Conservation (phyloP, 331 rosid species). For the Phaseolus coccineus region DNA sequence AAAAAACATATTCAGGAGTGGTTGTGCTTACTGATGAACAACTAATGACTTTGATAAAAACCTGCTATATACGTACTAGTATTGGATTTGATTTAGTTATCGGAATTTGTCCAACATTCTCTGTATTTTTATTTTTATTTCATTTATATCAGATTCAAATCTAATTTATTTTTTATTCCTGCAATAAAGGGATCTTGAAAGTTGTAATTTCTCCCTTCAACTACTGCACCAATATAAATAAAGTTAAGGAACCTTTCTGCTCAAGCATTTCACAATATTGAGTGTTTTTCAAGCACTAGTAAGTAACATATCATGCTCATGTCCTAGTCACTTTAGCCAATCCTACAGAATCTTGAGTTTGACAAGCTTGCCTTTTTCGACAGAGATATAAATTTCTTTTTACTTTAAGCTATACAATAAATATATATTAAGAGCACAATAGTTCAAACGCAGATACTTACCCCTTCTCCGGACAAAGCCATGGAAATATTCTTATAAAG, state of each 20-base stretch:
- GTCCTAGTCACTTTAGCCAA: constrained; percentile 26
- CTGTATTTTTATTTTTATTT: too few species aligned
- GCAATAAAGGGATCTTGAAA: too few species aligned
- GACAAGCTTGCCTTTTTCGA: constrained; percentile 14
- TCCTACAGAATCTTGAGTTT: constrained; percentile 6
- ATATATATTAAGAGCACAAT: constrained; percentile 34
- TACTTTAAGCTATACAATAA: constrained; percentile 5
- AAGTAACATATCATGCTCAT: constrained; percentile 13
- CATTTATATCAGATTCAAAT: too few species aligned
- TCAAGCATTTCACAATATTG: too few species aligned
- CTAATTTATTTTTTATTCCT: too few species aligned
- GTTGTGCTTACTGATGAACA: constrained; percentile 16
- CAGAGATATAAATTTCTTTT: constrained; percentile 8
- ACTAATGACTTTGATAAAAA: constrained; percentile 18
- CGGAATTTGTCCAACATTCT: too few species aligned
- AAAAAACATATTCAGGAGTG: constrained; percentile 6
- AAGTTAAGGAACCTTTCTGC: too few species aligned
- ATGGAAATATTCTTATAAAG: constrained; percentile 65
- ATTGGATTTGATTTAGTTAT: too few species aligned
- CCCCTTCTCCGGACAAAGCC: constrained; percentile 54
- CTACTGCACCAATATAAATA: too few species aligned
- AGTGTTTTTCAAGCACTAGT: too few species aligned
- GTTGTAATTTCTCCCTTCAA: too few species aligned
- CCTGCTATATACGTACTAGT: not conserved
- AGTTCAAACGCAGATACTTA: constrained; percentile 44